Percentiles rank a stretch among this genome's conserved stretches.
phyloP scores from a whole-genome alignment of 176 grass and related monocot species.

The Cenchrus americanus region DNA sequence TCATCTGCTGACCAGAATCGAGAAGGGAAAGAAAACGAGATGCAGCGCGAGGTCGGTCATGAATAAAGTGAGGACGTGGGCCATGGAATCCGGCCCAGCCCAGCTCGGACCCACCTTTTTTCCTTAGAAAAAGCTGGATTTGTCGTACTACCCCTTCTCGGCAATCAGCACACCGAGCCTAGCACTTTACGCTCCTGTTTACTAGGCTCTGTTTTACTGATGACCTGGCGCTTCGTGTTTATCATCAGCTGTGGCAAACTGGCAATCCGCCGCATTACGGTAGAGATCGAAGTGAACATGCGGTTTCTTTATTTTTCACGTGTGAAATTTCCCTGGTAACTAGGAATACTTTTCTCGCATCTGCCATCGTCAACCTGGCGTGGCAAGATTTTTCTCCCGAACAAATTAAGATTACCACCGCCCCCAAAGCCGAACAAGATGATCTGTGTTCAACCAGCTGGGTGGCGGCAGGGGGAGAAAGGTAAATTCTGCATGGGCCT shows the following conservation, averaged over 20 bases:
- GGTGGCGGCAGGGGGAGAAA: too few relatives aligned
- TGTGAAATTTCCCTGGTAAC: too few relatives aligned
- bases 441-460: too few relatives aligned
- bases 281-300: background rate
- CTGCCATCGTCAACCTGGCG: too few relatives aligned
- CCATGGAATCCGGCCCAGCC: background rate
- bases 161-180: background rate
- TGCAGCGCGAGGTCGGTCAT: background rate
- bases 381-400: too few relatives aligned
- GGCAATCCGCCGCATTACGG: too few relatives aligned
- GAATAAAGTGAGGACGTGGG: background rate
- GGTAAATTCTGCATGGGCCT: background rate
- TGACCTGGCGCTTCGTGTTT: background rate
- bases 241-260: background rate
- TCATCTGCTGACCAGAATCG: conserved; percentile 21
- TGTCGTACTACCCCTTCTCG: background rate
- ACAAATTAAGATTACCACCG: too few relatives aligned
- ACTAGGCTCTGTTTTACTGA: background rate
- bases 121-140: conserved; percentile 30
- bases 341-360: too few relatives aligned
- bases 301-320: too few relatives aligned
- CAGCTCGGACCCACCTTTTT: conserved; percentile 1
- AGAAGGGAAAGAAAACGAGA: background rate
- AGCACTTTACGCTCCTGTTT: background rate
- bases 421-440: too few relatives aligned